phyloP scores from a whole-genome alignment of 139 green algal genomes.

The Monoraphidium neglectum region DNA sequence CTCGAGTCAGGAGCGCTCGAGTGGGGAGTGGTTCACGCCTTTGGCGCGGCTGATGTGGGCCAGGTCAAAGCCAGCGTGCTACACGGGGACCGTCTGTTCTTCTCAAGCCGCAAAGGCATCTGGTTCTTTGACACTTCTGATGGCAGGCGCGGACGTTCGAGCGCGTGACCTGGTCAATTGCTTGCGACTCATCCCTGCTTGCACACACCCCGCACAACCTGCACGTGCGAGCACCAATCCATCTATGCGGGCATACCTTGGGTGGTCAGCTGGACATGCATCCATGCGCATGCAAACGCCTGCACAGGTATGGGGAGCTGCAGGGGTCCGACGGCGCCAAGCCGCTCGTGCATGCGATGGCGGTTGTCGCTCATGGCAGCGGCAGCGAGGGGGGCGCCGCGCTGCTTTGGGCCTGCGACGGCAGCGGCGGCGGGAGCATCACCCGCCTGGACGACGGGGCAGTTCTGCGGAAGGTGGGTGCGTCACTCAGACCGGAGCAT shows the following conservation, averaged over 20 bases:
- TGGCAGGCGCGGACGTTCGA: neutral
- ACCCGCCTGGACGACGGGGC: neutral
- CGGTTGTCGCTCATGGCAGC: neutral
- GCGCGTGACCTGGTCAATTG: neutral
- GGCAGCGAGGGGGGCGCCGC: neutral
- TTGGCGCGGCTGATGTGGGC: slow-evolving; percentile 6
- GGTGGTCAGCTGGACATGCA: neutral
- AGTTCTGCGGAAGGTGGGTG: slow-evolving; percentile 11
- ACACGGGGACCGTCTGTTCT: neutral
- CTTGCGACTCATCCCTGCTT: neutral
- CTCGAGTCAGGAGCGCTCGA: neutral
- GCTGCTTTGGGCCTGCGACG: slow-evolving; percentile 23
- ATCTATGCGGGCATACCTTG: neutral
- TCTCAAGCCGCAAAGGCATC: slow-evolving; percentile 7
- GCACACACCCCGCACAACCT: neutral
- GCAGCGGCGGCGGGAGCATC: neutral
- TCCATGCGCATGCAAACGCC: neutral
- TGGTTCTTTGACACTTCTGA: neutral
- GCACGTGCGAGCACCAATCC: too few species aligned
- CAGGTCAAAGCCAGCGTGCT: slow-evolving; percentile 1
- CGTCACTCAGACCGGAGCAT: too few species aligned
- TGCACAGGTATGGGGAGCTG: slow-evolving; percentile 25
- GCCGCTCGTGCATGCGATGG: slow-evolving; percentile 5
- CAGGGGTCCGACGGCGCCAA: slow-evolving; percentile 8
- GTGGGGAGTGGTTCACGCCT: slow-evolving; percentile 1